These are phyloP conservation scores for Xylariaceae sp. DNA, from an alignment of 2,329 filamentous ascomycete species.

Conservation along the genomic window DNA sequence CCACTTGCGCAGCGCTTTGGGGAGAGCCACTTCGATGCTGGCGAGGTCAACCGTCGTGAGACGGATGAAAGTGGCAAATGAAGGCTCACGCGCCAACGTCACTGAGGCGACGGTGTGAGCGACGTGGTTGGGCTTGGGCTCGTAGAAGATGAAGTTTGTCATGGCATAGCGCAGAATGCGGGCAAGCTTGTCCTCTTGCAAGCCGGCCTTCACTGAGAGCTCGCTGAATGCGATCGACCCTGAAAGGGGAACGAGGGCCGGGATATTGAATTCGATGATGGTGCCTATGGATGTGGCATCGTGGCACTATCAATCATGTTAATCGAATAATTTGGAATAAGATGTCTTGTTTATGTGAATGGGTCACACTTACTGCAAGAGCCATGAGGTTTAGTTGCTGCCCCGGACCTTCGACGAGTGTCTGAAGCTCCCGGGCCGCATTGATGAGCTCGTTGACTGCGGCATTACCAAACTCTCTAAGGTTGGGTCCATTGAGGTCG, in stretches of 20 bases:
- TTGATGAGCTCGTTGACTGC: conserved; percentile 1
- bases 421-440: conserved; percentile 1
- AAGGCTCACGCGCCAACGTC: neutral
- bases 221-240: neutral
- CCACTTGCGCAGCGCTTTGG: neutral
- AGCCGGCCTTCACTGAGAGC: neutral
- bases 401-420: neutral
- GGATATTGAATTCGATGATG: conserved; percentile 1
- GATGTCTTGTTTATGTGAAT: neutral
- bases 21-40: neutral
- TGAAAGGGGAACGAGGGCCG: neutral
- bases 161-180: conserved; percentile 9
- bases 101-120: conserved; percentile 1
- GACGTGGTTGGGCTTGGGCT: neutral
- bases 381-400: conserved; percentile 1
- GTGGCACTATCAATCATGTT: neutral
- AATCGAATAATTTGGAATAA: too few relatives aligned
- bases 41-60: neutral
- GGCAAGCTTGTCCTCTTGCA: conserved; percentile 1
- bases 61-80: neutral
- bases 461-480: neutral
- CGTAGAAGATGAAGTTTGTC: conserved; percentile 1
- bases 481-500: neutral
- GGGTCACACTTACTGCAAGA: neutral
- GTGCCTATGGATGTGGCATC: neutral